Conservation (phyloP, 176 grass and related monocot species). For the Areca catechu region DNA sequence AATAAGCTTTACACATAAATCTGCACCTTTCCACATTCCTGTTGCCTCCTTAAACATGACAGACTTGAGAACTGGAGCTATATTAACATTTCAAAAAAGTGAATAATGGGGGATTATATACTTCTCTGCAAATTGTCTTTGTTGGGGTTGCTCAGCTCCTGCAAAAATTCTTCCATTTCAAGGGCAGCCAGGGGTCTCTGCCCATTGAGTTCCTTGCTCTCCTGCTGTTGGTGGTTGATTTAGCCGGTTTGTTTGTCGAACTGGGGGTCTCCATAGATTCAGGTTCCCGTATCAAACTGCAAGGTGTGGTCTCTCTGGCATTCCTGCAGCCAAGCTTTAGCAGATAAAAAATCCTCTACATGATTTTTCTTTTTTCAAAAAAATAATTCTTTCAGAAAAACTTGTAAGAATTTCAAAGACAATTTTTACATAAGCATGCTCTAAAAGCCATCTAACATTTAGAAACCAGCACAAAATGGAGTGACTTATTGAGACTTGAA, state of each 20-base stretch:
- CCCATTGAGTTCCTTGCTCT: constrained; percentile 6
- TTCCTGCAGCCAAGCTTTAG: constrained; percentile 16
- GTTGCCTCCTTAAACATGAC: no score
- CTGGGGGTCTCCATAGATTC: constrained; percentile 21
- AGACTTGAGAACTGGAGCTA: no score
- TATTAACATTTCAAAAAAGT: not conserved
- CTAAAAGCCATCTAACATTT: no score
- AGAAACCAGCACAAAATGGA: no score
- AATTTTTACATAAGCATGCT: no score
- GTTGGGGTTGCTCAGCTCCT: constrained; percentile 25
- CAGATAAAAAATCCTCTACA: no score
- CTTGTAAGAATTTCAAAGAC: no score
- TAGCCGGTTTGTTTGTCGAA: constrained; percentile 23
- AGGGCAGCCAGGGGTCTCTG: constrained; percentile 12
- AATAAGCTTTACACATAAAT: no score
- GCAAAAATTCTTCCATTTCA: constrained; percentile 44
- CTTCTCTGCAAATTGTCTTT: constrained; percentile 33
- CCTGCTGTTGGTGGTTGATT: constrained; percentile 1
- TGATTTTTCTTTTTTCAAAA: no score
- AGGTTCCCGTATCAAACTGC: constrained; percentile 24
- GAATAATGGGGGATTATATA: constrained; percentile 1
- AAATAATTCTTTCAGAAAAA: no score
- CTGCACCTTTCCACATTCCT: no score
- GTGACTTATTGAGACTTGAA: no score
- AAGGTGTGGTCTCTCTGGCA: constrained; percentile 37